These are phyloP conservation scores for Elongisporangium anandrum DNA, from an alignment of 352 stramenopile species.

Conservation along the genomic window DNA sequence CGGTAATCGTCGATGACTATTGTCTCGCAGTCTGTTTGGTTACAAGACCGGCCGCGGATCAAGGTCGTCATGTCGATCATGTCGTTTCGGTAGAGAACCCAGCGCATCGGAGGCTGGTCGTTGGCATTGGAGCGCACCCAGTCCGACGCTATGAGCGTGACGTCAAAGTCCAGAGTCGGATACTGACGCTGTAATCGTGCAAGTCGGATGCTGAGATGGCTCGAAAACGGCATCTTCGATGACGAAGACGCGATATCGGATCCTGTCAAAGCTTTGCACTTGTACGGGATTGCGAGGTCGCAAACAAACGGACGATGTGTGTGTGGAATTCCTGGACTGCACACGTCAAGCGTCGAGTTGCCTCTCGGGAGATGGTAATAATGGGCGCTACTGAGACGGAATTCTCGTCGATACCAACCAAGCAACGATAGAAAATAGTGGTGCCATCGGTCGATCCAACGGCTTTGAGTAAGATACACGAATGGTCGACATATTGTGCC, in stretches of 20 bases:
- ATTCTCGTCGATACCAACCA: background rate
- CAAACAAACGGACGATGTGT: background rate
- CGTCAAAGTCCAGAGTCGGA: background rate
- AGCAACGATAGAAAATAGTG: slow-evolving; percentile 9
- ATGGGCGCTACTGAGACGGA: background rate
- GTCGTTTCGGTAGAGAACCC: background rate
- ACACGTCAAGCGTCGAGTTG: background rate
- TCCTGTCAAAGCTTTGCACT: background rate
- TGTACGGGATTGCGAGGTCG: background rate
- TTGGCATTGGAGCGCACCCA: background rate
- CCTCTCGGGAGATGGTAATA: background rate
- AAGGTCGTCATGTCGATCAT: background rate
- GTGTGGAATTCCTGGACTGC: background rate
- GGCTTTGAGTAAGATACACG: slow-evolving; percentile 6
- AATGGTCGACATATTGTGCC: slow-evolving; percentile 9
- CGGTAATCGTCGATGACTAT: slow-evolving; percentile 48
- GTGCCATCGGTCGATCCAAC: slow-evolving; percentile 32
- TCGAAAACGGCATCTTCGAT: background rate
- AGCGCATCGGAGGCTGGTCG: background rate
- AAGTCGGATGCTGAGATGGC: background rate
- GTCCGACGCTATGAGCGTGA: background rate
- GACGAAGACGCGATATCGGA: background rate
- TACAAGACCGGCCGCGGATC: background rate
- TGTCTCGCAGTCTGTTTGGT: slow-evolving; percentile 12
- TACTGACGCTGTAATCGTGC: background rate